Base-by-base conservation (phyloP, 805 yeast genomes). In the Kazachstania psychrophila region DNA sequence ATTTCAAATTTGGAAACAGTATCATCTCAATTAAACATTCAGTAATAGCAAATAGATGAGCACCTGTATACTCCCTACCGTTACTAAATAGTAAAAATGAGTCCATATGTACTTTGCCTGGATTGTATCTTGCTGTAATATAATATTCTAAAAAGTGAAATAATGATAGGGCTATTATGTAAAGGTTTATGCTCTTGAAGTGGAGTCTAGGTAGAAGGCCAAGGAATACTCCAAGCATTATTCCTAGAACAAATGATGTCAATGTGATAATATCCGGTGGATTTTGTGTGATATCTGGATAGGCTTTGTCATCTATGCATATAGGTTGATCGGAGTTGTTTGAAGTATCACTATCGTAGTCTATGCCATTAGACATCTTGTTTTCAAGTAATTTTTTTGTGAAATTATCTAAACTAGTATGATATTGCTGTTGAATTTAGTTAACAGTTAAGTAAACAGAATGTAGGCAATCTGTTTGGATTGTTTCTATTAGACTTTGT, bases 111-210 rank as follows among this genome's bases (percentile, higher is more conserved):
- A 79, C 80, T 49, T 78, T 76, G 4, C 65, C 56, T 3, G 77
- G 68, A 51, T 89, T 87, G 60, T 68, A 86, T 35, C 65, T 61
- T 0, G 95, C 87, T 0, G 98, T 92, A 27, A 77, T 71, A 49
- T 71, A 74, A 55, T 79, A 92, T 61, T 92, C 98, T 15, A 84
- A 54, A 47, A 83, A 72, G 56, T 92, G 97, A 61, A 89, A 92
- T 0, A 69, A 19, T 3, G 79, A 56, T 8, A 83, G 53, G 1
- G 72, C 55, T 9, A 68, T 55, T 8, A 80, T 40, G 54, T 82
- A 86, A 0, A 75, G 12, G 4, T 71, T 51, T 20, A 66, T 52
- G 5, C 64, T 57, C 28, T 53, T 58, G 45, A 65, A 60, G 2
- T 39, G 38, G 2, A 57, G 34, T 9, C 44, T 37, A 5, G 60